Percentiles rank a stretch among this genome's conserved stretches.
phyloP scores from a whole-genome alignment of 257 asterid genomes.

The Solanum gandarillasii region DNA sequence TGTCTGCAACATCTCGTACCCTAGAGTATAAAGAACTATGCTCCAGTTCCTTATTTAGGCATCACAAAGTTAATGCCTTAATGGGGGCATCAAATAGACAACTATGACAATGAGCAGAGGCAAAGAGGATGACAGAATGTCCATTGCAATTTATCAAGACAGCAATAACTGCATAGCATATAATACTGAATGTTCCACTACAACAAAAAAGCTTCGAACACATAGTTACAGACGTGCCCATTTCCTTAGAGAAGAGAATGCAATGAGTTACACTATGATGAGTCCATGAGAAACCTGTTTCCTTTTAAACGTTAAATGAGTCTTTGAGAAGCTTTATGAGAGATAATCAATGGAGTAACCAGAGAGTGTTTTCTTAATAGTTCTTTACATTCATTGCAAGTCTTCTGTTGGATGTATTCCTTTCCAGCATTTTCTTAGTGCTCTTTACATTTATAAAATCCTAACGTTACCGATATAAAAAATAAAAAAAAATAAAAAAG shows the following conservation, averaged over 20 bases:
- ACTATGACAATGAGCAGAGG: not conserved
- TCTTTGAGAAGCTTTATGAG: not conserved
- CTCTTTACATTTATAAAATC: not conserved
- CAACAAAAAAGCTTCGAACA: not conserved
- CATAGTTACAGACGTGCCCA: not conserved
- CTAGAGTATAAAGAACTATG: not conserved
- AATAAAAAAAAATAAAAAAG: not conserved
- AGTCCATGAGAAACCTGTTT: not conserved
- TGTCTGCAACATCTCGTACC: not conserved
- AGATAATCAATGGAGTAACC: not conserved
- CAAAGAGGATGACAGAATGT: not conserved
- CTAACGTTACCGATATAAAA: not conserved
- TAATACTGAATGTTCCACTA: not conserved
- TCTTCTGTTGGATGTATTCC: not conserved
- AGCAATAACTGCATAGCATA: not conserved
- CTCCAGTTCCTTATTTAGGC: not conserved
- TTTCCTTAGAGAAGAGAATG: not conserved
- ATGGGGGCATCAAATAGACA: not conserved
- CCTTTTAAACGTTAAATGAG: not conserved
- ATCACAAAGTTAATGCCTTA: not conserved
- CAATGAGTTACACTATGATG: not conserved
- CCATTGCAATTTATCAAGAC: not conserved
- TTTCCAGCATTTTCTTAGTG: not conserved
- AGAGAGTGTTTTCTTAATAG: not conserved
- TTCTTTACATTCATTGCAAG: not conserved